A percentile compares a stretch with the other conserved stretches of the same genome.
Conservation (phyloP, 306 rosid species). For the Begonia peltatifolia region DNA sequence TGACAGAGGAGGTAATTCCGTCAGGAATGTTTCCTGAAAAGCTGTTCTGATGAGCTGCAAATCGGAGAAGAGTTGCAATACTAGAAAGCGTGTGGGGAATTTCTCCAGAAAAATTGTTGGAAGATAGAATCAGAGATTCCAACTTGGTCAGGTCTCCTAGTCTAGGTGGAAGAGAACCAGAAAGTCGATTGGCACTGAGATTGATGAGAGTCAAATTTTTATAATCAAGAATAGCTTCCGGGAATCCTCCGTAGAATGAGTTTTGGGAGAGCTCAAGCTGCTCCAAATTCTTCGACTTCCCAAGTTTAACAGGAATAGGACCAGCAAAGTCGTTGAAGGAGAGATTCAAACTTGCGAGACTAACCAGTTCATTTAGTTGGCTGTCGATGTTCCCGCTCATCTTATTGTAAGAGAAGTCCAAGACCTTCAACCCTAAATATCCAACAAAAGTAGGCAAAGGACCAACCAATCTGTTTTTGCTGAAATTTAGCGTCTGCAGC, state of each 20-base stretch:
- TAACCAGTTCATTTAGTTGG: constrained; percentile 32
- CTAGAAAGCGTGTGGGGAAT: constrained; percentile 30
- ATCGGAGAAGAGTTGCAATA: constrained; percentile 33
- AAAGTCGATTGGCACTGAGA: constrained; percentile 13
- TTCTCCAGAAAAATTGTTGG: constrained; percentile 23
- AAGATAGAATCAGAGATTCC: constrained; percentile 44
- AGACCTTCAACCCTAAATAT: constrained; percentile 33
- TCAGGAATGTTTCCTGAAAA: constrained; percentile 36
- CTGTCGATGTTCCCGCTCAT: constrained; percentile 17
- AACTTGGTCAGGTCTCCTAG: constrained; percentile 45
- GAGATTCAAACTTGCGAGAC: constrained; percentile 41
- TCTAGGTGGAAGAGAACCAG: constrained; percentile 26
- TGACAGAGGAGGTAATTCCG: constrained; percentile 34
- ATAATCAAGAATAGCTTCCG: constrained; percentile 23
- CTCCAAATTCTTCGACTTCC: constrained; percentile 37
- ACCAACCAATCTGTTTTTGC: constrained; percentile 23
- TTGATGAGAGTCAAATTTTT: constrained; percentile 39
- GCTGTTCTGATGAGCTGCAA: constrained; percentile 45
- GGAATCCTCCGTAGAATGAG: constrained; percentile 18
- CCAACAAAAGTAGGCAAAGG: constrained; percentile 43
- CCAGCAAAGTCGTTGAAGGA: constrained; percentile 14
- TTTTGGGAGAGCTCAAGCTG: constrained; percentile 42
- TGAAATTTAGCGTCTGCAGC: constrained; percentile 39
- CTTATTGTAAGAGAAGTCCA: constrained; percentile 39
- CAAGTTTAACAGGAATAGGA: constrained; percentile 33